Evolutionary conservation across 352 stramenopile species (phyloP), one percentile per base, ranked within the genome.

Genomic region (Globisporangium spiculum): DNA sequence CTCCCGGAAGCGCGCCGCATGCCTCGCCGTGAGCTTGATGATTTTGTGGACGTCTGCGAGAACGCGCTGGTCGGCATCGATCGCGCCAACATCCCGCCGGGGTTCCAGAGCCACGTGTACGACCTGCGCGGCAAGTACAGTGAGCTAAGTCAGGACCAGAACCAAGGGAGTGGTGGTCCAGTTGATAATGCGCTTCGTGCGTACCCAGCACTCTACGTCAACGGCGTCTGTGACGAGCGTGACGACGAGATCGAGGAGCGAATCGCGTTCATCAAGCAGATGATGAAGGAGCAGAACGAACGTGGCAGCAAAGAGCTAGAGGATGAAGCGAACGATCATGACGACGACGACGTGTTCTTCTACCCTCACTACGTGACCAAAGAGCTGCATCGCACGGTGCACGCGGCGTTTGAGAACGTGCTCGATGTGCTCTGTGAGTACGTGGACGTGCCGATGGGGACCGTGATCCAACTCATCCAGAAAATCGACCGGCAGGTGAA

Each of bases 371-470:
- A 80, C 63, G 59, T 56, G 46, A 1, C 59, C 34, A 30, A 20
- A 10, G n/a, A 5, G 20, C 38, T 32, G 52, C 69, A 60, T 66
- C 63, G 30, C 67, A 58, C 68, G 60, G 60, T 89, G n/a, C 86
- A 91, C 71, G 65, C 78, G 32, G 78, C 75, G 22, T 90, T 83
- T 53, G 84, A 92, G 70, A 72, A 79, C 57, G 71, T 88, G 46
- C 63, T 94, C n/a, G 76, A 84, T 63, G 48, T 91, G 34, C 55
- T 94, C 38, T 84, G 75, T 53, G 75, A 83, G 58, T 89, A 94
- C 74, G 78, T 92, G 20, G 75, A 91, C 60, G 60, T 68, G 10
- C 76, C 86, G 3, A 86, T 91, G 22, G 72, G 65, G 3, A 58
- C 71, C 4, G 76, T 92, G 24, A 53, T 92, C 22, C 60, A 46